A percentile compares a stretch with the other conserved stretches of the same genome.
Evolutionary conservation across 2,329 filamentous ascomycete genomes (phyloP).

Genomic region (Ceratocystis cubensis): DNA sequence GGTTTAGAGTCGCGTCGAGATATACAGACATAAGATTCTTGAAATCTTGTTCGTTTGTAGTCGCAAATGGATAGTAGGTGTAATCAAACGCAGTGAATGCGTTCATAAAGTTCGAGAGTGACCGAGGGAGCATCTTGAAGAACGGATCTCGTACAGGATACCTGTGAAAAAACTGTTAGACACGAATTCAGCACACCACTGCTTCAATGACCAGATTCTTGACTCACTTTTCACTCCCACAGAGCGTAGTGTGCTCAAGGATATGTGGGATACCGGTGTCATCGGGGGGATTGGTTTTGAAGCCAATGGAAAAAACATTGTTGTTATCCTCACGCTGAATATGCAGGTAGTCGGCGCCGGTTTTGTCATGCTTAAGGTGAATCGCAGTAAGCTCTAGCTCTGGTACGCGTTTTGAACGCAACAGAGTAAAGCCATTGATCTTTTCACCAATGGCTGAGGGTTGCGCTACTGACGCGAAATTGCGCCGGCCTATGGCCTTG

Average conservation of each 20-base stretch:
- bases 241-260: conserved; percentile 91
- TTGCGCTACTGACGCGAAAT: conserved; percentile 18
- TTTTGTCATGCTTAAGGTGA: conserved; percentile 86
- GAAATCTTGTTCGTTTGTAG: conserved; percentile 89
- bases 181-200: conserved; percentile 16
- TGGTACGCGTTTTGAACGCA: conserved; percentile 80
- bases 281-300: conserved; percentile 97
- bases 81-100: conserved; percentile 94
- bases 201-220: neutral
- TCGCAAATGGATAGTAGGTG: conserved; percentile 95
- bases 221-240: conserved; percentile 76
- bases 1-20: conserved; percentile 83
- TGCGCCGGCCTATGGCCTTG: conserved; percentile 18
- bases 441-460: conserved; percentile 64
- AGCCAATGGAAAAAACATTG: conserved; percentile 98
- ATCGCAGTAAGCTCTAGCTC: conserved; percentile 88
- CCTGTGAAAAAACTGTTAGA: conserved; percentile 36
- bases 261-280: conserved; percentile 95
- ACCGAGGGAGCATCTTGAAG: conserved; percentile 98
- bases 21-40: conserved; percentile 95
- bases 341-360: conserved; percentile 89
- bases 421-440: conserved; percentile 84
- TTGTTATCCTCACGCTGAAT: conserved; percentile 91
- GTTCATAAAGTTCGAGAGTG: conserved; percentile 99
- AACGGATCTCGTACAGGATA: conserved; percentile 98